phyloP scores from a whole-genome alignment of 106 monocot genomes.

The Chionographis japonica region DNA sequence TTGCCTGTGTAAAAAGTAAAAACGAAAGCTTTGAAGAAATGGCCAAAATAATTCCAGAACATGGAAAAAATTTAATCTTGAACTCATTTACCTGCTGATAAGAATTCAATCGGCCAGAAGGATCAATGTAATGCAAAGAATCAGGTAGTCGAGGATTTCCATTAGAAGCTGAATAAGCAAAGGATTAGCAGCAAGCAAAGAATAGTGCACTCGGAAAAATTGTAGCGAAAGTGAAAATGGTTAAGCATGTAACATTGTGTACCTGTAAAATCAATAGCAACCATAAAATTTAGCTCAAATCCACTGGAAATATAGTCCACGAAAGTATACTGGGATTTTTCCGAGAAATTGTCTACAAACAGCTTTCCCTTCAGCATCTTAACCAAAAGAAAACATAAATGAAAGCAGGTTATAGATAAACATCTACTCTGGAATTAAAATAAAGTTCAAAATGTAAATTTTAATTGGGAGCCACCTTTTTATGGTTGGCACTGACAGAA shows the following conservation, averaged over 20 bases:
- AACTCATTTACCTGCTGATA: conserved; percentile 48
- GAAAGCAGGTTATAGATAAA: neutral
- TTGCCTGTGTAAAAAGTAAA: conserved; percentile 34
- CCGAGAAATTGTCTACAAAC: conserved; percentile 43
- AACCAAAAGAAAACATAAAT: neutral
- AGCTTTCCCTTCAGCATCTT: conserved; percentile 44
- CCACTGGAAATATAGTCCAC: conserved; percentile 54
- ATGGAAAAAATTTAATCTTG: no score
- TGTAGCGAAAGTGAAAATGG: neutral
- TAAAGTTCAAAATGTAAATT: neutral
- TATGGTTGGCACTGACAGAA: conserved; percentile 14
- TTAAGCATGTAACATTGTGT: neutral
- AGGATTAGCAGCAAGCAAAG: neutral
- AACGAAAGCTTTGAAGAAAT: neutral
- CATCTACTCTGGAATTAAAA: neutral
- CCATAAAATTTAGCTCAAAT: conserved; percentile 61
- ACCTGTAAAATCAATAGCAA: conserved; percentile 78
- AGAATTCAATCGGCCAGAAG: conserved; percentile 48
- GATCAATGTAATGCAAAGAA: conserved; percentile 82
- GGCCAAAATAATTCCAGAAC: neutral
- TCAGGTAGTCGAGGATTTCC: conserved; percentile 48
- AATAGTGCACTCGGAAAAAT: neutral
- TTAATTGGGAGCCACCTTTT: conserved; percentile 21
- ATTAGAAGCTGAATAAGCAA: conserved; percentile 61
- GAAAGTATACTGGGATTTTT: conserved; percentile 36